Evolutionary conservation across 2,329 filamentous ascomycete genomes (phyloP).

Genomic region (Fusarium duplospermum): DNA sequence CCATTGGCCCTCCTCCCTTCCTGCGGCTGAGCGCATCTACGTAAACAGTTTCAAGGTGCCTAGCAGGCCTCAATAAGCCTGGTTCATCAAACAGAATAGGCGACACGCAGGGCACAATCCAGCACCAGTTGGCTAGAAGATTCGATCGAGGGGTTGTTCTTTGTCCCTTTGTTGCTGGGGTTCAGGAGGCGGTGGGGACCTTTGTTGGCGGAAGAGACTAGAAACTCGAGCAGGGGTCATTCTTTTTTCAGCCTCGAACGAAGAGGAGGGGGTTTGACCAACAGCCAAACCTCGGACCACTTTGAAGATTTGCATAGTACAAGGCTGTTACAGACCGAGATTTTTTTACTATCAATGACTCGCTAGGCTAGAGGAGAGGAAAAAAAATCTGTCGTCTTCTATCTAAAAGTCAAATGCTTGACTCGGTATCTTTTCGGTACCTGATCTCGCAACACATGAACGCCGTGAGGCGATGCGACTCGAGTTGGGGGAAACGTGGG

Average conservation of each 20-base stretch:
- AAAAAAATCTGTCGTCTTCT: constrained; percentile 7
- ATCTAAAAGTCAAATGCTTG: constrained; percentile 18
- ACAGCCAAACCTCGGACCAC: constrained; percentile 2
- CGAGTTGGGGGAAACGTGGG: constrained; percentile 28
- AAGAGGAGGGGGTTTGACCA: constrained; percentile 11
- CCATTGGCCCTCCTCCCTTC: constrained; percentile 8
- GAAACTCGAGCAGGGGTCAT: constrained; percentile 31
- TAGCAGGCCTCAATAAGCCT: constrained; percentile 20
- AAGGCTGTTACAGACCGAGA: neutral
- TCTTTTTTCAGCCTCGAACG: constrained; percentile 37
- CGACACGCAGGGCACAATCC: neutral
- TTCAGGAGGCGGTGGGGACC: constrained; percentile 31
- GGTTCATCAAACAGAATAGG: neutral
- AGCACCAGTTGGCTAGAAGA: constrained; percentile 36
- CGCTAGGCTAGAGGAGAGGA: neutral
- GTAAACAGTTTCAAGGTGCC: neutral
- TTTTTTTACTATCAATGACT: constrained; percentile 17
- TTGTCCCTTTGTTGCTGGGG: constrained; percentile 13
- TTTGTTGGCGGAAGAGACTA: constrained; percentile 30
- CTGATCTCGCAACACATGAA: constrained; percentile 30
- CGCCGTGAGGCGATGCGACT: constrained; percentile 28
- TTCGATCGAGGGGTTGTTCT: constrained; percentile 35
- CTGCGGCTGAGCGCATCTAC: constrained; percentile 8
- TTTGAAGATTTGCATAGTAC: neutral
- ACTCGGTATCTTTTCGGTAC: constrained; percentile 32